phyloP scores from a whole-genome alignment of 2,329 filamentous ascomycete genomes.

The Fusarium coicis region DNA sequence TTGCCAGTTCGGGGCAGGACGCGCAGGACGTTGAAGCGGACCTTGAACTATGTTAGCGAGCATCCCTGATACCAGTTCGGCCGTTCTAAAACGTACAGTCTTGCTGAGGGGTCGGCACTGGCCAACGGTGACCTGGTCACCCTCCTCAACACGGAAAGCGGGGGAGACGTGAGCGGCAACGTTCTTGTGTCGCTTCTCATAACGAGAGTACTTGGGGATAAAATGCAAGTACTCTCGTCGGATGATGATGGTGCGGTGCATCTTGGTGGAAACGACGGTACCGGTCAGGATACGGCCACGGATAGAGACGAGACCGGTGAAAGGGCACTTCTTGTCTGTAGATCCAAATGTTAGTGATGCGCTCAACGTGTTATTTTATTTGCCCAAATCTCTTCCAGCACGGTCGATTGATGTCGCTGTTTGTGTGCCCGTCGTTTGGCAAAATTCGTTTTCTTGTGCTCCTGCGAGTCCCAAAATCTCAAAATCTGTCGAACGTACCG shows the following conservation, averaged over 20 bases:
- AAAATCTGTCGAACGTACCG: constrained; percentile 73
- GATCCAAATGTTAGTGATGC: constrained; percentile 41
- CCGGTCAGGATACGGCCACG: constrained; percentile 99
- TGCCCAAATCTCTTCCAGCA: background rate
- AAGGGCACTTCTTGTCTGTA: constrained; percentile 99
- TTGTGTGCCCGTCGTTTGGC: background rate
- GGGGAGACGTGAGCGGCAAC: constrained; percentile 98
- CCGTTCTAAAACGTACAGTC: constrained; percentile 78
- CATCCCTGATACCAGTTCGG: background rate
- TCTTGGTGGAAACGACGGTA: constrained; percentile 99
- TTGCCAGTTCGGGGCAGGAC: constrained; percentile 98
- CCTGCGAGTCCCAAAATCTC: constrained; percentile 9
- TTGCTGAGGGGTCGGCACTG: constrained; percentile 99
- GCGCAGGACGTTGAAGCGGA: constrained; percentile 99
- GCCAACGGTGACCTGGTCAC: constrained; percentile 99
- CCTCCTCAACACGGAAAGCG: constrained; percentile 99
- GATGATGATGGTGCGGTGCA: constrained; percentile 99
- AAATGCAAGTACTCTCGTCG: constrained; percentile 99
- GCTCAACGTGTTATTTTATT: background rate
- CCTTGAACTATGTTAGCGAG: constrained; percentile 61
- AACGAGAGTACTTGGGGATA: constrained; percentile 99
- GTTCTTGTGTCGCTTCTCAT: constrained; percentile 99
- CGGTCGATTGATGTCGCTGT: background rate
- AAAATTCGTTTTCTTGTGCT: constrained; percentile 4
- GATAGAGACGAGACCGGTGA: constrained; percentile 99